phyloP scores from a whole-genome alignment of 2,329 filamentous ascomycete genomes.

The Hypomyces rosellus region DNA sequence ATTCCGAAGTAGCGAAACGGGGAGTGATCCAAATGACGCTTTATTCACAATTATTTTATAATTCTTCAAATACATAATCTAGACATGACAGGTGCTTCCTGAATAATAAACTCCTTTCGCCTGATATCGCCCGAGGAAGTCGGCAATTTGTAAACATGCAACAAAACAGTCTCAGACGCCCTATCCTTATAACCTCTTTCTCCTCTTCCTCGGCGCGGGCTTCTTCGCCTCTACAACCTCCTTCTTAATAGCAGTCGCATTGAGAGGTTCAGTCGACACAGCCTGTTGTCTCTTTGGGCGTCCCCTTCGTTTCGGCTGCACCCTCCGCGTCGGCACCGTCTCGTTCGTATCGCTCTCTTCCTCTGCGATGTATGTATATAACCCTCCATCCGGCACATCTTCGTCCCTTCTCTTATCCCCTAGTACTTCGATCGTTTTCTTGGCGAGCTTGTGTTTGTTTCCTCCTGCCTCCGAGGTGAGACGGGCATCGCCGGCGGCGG shows the following conservation, averaged over 20 bases:
- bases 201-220: not conserved
- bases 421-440: not conserved
- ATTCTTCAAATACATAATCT: not conserved
- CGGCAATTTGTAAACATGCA: too few relatives aligned
- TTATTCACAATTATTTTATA: not conserved
- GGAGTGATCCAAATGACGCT: too few relatives aligned
- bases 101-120: too few relatives aligned
- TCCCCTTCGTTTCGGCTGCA: not conserved
- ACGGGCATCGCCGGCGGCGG: too few relatives aligned
- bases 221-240: not conserved
- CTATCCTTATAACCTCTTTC: not conserved
- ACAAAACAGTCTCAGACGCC: too few relatives aligned
- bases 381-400: not conserved
- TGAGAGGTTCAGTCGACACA: not conserved
- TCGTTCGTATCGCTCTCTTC: not conserved
- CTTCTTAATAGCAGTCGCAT: not conserved
- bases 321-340: not conserved
- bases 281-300: not conserved
- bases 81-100: too few relatives aligned
- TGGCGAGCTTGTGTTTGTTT: too few relatives aligned
- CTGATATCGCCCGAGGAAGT: too few relatives aligned
- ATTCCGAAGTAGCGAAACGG: too few relatives aligned
- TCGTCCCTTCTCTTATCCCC: not conserved
- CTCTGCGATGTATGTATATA: not conserved
- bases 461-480: too few relatives aligned